phyloP scores from a whole-genome alignment of 208 protist genomes.

The Leishmania lainsoni region DNA sequence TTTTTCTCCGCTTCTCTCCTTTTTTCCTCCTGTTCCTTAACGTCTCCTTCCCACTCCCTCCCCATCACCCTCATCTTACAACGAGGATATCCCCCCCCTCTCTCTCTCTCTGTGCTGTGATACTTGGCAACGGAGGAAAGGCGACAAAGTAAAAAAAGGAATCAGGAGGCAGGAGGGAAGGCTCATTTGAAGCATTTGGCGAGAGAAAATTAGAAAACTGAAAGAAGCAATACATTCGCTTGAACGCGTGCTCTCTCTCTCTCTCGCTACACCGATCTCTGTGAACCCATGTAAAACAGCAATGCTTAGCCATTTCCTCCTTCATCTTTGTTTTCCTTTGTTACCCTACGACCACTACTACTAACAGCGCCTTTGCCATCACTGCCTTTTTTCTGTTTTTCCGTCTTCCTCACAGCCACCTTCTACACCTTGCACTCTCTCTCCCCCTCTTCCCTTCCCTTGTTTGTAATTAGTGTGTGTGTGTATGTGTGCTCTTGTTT shows the following conservation, averaged over 20 bases:
- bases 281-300: slow-evolving; percentile 10
- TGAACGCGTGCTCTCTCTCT: background rate
- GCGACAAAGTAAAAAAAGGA: background rate
- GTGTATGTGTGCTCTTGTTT: background rate
- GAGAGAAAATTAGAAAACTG: background rate
- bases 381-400: background rate
- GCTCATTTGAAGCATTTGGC: background rate
- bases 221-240: slow-evolving; percentile 12
- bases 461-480: background rate
- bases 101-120: background rate
- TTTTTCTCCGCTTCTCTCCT: background rate
- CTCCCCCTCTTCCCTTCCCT: background rate
- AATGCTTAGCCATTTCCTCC: background rate
- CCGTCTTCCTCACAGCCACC: background rate
- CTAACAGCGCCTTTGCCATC: background rate
- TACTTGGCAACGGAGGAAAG: background rate
- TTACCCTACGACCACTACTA: background rate
- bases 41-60: background rate
- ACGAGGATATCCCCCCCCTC: background rate
- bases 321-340: background rate
- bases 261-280: background rate
- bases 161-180: background rate
- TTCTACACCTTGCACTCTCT: background rate
- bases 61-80: background rate
- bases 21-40: background rate